Evolutionary conservation across 164 flowering plant genomes (phyloP).

Genomic region (Annona cherimola): DNA sequence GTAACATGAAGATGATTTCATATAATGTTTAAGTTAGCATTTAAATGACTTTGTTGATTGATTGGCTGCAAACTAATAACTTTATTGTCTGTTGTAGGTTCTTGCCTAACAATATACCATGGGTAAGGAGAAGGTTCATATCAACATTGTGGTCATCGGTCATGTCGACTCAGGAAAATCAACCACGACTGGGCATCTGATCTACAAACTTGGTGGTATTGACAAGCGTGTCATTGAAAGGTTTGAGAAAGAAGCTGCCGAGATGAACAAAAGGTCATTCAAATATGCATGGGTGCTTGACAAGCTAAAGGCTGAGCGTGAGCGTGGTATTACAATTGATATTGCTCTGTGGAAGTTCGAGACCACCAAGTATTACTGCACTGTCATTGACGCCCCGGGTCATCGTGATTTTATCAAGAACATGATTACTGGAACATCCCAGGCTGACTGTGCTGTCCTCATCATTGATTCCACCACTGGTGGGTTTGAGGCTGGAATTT

Average conservation of each 20-base stretch:
- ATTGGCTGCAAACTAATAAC: too few species aligned
- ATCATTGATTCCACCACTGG: constrained; percentile 17
- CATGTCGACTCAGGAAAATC: constrained; percentile 19
- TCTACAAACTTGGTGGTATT: constrained; percentile 16
- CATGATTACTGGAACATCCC: constrained; percentile 21
- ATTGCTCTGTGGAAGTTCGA: constrained; percentile 38
- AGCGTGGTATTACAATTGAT: constrained; percentile 17
- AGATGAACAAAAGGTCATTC: constrained; percentile 18
- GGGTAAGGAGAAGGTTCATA: constrained; percentile 18
- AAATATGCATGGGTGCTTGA: constrained; percentile 18
- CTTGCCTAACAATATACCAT: not conserved
- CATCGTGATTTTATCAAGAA: constrained; percentile 28
- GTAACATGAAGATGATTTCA: too few species aligned
- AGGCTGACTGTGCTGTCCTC: constrained; percentile 18
- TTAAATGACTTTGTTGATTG: too few species aligned
- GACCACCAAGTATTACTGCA: constrained; percentile 30
- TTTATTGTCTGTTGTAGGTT: not conserved
- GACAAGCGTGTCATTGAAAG: constrained; percentile 18
- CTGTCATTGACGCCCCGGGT: constrained; percentile 28
- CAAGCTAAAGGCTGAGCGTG: constrained; percentile 17
- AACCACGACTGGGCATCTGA: constrained; percentile 15
- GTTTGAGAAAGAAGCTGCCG: constrained; percentile 18
- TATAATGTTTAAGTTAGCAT: too few species aligned
- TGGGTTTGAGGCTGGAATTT: constrained; percentile 16
- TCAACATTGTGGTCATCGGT: constrained; percentile 18